Evolutionary conservation across 768 basidiomycete species (phyloP).

Genomic region (Phaeolepiota aurea): DNA sequence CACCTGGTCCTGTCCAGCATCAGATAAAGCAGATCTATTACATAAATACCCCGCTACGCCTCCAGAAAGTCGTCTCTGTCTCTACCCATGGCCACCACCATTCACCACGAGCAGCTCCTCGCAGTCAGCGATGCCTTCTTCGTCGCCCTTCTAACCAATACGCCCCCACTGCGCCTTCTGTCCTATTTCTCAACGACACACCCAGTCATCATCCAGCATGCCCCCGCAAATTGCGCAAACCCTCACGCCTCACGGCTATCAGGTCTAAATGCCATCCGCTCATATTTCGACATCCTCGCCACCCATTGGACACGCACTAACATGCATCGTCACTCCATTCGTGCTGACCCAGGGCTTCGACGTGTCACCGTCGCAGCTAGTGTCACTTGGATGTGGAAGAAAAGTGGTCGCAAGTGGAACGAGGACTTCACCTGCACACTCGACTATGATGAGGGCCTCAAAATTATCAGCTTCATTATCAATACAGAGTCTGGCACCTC

Average conservation of each 20-base stretch:
- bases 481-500: conserved; percentile 27
- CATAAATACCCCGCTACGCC: conserved; percentile 4
- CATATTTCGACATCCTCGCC: conserved; percentile 39
- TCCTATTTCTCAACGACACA: conserved; percentile 28
- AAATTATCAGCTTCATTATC: conserved; percentile 32
- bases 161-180: conserved; percentile 23
- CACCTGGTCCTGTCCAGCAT: conserved; percentile 1
- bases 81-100: conserved; percentile 7
- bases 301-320: conserved; percentile 34
- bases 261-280: conserved; percentile 37
- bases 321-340: conserved; percentile 14
- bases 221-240: conserved; percentile 23
- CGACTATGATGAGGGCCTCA: conserved; percentile 32
- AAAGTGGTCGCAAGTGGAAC: conserved; percentile 30
- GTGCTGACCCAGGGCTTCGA: conserved; percentile 15
- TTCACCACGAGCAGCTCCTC: conserved; percentile 21
- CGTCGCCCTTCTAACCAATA: conserved; percentile 25
- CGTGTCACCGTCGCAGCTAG: conserved; percentile 27
- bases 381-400: conserved; percentile 37
- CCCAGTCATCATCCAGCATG: conserved; percentile 32
- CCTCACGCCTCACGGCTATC: conserved; percentile 24
- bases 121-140: conserved; percentile 26
- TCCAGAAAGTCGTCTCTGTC: neutral
- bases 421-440: conserved; percentile 40
- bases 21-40: no score